A percentile compares a stretch with the other conserved stretches of the same genome.
These are phyloP conservation scores for Anaeromyces robustus DNA, from an alignment of 192 early-diverging fungal genomes.

Conservation along the genomic window DNA sequence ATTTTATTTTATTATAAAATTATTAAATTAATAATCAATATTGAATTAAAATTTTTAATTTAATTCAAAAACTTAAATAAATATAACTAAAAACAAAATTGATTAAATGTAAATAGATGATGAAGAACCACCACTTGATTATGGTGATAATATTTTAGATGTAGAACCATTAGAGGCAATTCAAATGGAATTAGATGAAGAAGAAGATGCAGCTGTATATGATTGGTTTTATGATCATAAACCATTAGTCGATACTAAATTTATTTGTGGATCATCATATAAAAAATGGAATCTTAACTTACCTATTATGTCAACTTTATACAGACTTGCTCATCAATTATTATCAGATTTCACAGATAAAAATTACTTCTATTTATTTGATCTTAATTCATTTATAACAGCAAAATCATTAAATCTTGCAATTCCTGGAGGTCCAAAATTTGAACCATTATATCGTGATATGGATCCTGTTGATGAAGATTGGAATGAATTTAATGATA, in stretches of 20 bases:
- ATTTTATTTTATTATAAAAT: too few relatives aligned
- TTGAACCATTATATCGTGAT: slow-evolving; percentile 94
- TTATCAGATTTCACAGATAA: slow-evolving; percentile 86
- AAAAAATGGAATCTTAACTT: slow-evolving; percentile 78
- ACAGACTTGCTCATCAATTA: slow-evolving; percentile 80
- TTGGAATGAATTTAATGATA: slow-evolving; percentile 99
- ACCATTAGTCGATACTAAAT: slow-evolving; percentile 54
- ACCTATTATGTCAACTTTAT: slow-evolving; percentile 87
- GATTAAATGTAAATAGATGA: slow-evolving; percentile 80
- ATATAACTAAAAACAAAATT: too few relatives aligned
- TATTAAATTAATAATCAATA: too few relatives aligned
- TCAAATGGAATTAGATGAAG: slow-evolving; percentile 95
- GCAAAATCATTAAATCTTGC: slow-evolving; percentile 96
- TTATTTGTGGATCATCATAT: slow-evolving; percentile 81
- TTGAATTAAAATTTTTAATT: too few relatives aligned
- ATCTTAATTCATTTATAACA: slow-evolving; percentile 87
- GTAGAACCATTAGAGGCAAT: slow-evolving; percentile 96
- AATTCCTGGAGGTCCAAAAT: slow-evolving; percentile 94
- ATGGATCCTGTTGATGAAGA: slow-evolving; percentile 93
- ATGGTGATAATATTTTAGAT: slow-evolving; percentile 95
- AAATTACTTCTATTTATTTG: slow-evolving; percentile 98
- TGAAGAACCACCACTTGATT: slow-evolving; percentile 97
- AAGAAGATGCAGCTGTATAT: slow-evolving; percentile 77
- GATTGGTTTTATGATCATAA: slow-evolving; percentile 98
- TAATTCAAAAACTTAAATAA: too few relatives aligned